Conservation (phyloP, 768 basidiomycete species). For the Kwoniella dendrophila region DNA sequence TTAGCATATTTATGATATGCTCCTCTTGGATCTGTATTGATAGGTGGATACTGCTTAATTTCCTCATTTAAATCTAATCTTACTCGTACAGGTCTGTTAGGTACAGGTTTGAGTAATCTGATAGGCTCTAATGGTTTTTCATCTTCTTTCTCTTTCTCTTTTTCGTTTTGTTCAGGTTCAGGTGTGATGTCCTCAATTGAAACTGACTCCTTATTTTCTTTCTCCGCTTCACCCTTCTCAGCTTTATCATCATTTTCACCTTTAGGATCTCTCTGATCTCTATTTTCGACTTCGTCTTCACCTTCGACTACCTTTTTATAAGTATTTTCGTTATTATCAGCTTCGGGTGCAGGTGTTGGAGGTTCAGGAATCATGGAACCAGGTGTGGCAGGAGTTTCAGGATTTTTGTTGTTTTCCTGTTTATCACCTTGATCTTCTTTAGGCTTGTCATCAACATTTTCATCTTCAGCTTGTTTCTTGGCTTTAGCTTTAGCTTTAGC, state of each 20-base stretch:
- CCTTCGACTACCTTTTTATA: neutral
- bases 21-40: slow-evolving; percentile 45
- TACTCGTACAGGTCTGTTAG: slow-evolving; percentile 30
- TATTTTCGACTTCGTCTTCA: neutral
- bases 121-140: slow-evolving; percentile 26
- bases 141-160: neutral
- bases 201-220: neutral
- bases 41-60: slow-evolving; percentile 40
- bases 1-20: slow-evolving; percentile 48
- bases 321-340: neutral
- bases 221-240: slow-evolving; percentile 5
- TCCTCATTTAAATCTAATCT: slow-evolving; percentile 32
- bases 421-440: neutral
- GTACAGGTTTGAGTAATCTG: slow-evolving; percentile 33
- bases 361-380: slow-evolving; percentile 37
- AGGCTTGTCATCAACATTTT: slow-evolving; percentile 2
- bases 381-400: slow-evolving; percentile 24
- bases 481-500: slow-evolving; percentile 18
- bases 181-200: slow-evolving; percentile 10
- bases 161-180: neutral
- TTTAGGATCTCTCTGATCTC: neutral
- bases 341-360: slow-evolving; percentile 23
- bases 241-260: neutral
- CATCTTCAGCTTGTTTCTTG: slow-evolving; percentile 12
- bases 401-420: slow-evolving; percentile 5